A percentile compares a stretch with the other conserved stretches of the same genome.
These are phyloP conservation scores for Dactylonectria macrodidyma DNA, from an alignment of 2,329 filamentous ascomycete genomes.

Conservation along the genomic window DNA sequence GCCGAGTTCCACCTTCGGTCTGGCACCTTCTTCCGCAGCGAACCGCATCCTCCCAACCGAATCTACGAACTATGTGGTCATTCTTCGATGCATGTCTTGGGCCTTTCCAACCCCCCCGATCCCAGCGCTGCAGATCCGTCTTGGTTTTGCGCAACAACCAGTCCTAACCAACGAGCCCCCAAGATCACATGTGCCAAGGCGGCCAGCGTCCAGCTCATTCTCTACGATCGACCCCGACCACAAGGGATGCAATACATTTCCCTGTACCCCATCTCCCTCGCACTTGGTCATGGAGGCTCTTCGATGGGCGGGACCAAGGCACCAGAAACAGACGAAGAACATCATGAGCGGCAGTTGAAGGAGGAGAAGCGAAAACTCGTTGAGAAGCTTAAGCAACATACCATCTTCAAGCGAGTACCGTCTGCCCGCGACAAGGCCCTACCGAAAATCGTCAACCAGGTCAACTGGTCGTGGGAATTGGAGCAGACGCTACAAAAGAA, in stretches of 20 bases:
- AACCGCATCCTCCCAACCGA: conserved; percentile 82
- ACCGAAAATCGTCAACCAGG: conserved; percentile 87
- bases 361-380: conserved; percentile 77
- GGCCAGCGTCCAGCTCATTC: conserved; percentile 86
- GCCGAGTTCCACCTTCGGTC: conserved; percentile 91
- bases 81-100: conserved; percentile 86
- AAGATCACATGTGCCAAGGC: conserved; percentile 80
- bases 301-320: conserved; percentile 52
- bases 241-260: conserved; percentile 97
- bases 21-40: conserved; percentile 86
- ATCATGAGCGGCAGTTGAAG: conserved; percentile 70
- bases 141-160: conserved; percentile 75
- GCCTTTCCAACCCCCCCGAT: conserved; percentile 79
- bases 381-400: conserved; percentile 90
- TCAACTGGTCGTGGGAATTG: conserved; percentile 96
- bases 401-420: conserved; percentile 81
- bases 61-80: conserved; percentile 90
- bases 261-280: conserved; percentile 87
- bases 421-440: conserved; percentile 89
- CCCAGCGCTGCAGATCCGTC: conserved; percentile 71
- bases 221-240: conserved; percentile 90
- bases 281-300: conserved; percentile 80
- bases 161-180: conserved; percentile 70
- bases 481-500: conserved; percentile 91
- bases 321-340: conserved; percentile 81